phyloP scores from a whole-genome alignment of 2,329 filamentous ascomycete species.

The Aspergillus glaucus region DNA sequence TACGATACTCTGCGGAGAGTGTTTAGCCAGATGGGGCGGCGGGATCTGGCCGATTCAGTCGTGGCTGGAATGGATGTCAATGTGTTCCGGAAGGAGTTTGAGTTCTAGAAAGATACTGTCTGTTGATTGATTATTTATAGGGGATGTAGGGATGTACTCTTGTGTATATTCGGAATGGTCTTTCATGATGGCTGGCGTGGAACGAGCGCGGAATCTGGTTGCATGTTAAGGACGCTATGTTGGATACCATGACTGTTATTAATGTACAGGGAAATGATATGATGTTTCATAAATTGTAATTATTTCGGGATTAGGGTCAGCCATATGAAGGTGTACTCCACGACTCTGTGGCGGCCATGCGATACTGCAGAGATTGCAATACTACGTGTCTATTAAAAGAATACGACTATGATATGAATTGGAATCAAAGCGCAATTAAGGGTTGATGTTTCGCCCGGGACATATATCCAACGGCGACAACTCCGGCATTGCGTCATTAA shows the following conservation, averaged over 20 bases:
- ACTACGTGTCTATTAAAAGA: too few species aligned
- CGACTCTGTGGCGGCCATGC: too few species aligned
- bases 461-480: background rate
- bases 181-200: background rate
- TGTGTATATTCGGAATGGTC: background rate
- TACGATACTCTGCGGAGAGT: constrained; percentile 91
- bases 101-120: constrained; percentile 52
- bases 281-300: background rate
- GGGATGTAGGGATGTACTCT: background rate
- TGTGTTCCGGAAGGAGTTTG: constrained; percentile 81
- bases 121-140: too few species aligned
- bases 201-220: background rate
- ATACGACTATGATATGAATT: too few species aligned
- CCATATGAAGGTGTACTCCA: too few species aligned
- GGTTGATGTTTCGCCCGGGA: background rate
- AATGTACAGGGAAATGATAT: constrained; percentile 1
- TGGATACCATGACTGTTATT: constrained; percentile 12
- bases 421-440: too few species aligned
- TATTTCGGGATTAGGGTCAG: too few species aligned
- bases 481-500: constrained; percentile 2
- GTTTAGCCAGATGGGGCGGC: constrained; percentile 90
- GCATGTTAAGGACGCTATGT: constrained; percentile 1
- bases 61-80: constrained; percentile 87
- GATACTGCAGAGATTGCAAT: too few species aligned
- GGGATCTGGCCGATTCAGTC: constrained; percentile 82